phyloP scores from a whole-genome alignment of 1,139 yeast genomes.

The Kodamaea anthophila region DNA sequence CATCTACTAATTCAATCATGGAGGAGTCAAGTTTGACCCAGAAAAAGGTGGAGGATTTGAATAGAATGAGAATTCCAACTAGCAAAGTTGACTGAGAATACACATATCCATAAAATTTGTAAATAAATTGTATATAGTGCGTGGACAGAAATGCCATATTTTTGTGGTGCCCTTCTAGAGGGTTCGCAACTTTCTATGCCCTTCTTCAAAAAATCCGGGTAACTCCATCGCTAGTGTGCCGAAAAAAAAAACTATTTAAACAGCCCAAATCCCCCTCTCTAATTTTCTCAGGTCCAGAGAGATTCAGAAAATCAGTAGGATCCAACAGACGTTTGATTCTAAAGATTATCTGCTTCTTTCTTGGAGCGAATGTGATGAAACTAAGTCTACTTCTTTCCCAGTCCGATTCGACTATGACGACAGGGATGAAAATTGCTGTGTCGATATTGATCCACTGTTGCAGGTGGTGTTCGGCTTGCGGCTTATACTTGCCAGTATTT shows the following conservation, averaged over 20 bases:
- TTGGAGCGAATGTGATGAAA: constrained; percentile 42
- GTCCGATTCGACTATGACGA: constrained; percentile 85
- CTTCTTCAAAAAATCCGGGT: constrained; percentile 2
- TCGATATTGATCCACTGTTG: constrained; percentile 28
- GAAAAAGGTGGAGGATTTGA: constrained; percentile 18
- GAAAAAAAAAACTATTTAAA: constrained; percentile 10
- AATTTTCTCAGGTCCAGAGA: constrained; percentile 1
- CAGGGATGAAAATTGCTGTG: constrained; percentile 62
- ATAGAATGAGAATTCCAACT: constrained; percentile 18
- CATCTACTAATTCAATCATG: background rate
- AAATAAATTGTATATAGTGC: no score
- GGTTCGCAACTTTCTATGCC: background rate
- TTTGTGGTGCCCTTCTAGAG: no score
- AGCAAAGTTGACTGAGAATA: no score
- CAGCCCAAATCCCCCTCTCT: constrained; percentile 4
- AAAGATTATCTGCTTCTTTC: constrained; percentile 5
- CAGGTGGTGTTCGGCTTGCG: constrained; percentile 29
- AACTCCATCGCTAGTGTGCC: constrained; percentile 7
- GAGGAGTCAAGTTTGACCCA: constrained; percentile 10
- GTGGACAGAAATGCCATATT: no score
- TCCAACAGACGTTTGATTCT: constrained; percentile 5
- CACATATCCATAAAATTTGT: background rate
- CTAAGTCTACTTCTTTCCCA: constrained; percentile 70
- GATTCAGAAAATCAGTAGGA: constrained; percentile 4
- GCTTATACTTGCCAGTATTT: constrained; percentile 86